A percentile compares a stretch with the other conserved stretches of the same genome.
Conservation (phyloP, 305 asterid genomes). For the Rubia tinctorum region DNA sequence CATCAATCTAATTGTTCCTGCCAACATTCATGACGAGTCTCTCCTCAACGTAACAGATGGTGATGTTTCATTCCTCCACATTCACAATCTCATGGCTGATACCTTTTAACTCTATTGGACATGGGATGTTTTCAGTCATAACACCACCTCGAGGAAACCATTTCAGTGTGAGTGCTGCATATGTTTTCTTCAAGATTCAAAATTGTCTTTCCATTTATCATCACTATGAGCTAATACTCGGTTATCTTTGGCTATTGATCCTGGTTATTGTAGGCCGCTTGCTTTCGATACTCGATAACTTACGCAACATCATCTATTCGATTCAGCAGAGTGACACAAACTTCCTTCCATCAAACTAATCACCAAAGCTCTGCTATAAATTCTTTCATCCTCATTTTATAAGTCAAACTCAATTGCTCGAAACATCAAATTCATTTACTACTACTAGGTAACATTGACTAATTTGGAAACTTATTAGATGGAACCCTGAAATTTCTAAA, state of each 20-base stretch:
- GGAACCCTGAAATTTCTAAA: not conserved
- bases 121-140: not conserved
- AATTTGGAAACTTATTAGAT: not conserved
- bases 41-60: not conserved
- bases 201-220: not conserved
- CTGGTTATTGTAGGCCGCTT: not conserved
- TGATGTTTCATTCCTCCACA: not conserved
- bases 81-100: not conserved
- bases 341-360: too few relatives aligned
- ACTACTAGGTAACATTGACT: too few relatives aligned
- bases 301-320: not conserved
- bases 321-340: not conserved
- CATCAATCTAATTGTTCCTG: slow-evolving; percentile 2
- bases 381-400: too few relatives aligned
- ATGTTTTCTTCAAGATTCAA: not conserved
- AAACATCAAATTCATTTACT: not conserved
- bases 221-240: not conserved
- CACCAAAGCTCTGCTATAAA: too few relatives aligned
- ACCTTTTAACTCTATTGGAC: not conserved
- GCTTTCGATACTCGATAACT: not conserved
- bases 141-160: not conserved
- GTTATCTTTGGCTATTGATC: not conserved
- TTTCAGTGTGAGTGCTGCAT: slow-evolving; percentile 4
- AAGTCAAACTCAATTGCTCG: not conserved
- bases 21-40: not conserved